Evolutionary conservation across 2,329 filamentous ascomycete species (phyloP), one percentile per base, ranked within the genome.

Genomic region (Fusarium denticulatum): DNA sequence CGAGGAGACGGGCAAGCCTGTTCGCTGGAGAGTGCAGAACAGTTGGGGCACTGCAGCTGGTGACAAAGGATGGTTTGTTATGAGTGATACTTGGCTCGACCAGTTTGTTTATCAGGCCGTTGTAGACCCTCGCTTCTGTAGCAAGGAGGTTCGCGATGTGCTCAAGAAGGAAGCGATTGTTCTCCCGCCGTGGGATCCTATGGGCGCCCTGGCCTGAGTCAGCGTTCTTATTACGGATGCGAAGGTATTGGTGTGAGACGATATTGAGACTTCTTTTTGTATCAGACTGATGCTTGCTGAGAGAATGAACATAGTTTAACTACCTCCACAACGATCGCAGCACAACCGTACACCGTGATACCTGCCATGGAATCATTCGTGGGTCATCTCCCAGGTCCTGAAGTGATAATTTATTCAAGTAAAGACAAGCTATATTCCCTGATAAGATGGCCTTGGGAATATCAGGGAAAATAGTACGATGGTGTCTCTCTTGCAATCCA

Each of bases 11-110:
- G 91, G 89, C 3, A 88, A 90, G 81, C 87, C 90, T 5, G 88
- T 94, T 3, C 85, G 94, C 49, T 97, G 95, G 95, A 86, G 94
- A 60, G 94, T 97, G 12, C 92, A 97, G 87, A 97, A 97, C 80
- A 93, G 90, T 63, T 97, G 94, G 94, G 93, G 93, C 18, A 86
- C 89, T 45, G 83, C 79, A 0, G 88, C 88, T 0, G 95, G 95
- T 2, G 89, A 91, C 18, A 90, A 94, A 75, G 95, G 95, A 0
- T 97, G 94, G 88, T 96, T 96, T 79, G 93, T 97, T 70, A 97
- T 97, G 94, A 93, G 87, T 68, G 94, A 97, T 82, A 85, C 85
- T 26, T 94, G 92, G 92, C 91, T 94, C 89, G 90, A 93, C 70
- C 87, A 94, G 83, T 97, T 95, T 83, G 90, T 93, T 47, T 97